Base-by-base conservation (phyloP, 2,329 filamentous ascomycete genomes). In the Plenodomus lindquistii region DNA sequence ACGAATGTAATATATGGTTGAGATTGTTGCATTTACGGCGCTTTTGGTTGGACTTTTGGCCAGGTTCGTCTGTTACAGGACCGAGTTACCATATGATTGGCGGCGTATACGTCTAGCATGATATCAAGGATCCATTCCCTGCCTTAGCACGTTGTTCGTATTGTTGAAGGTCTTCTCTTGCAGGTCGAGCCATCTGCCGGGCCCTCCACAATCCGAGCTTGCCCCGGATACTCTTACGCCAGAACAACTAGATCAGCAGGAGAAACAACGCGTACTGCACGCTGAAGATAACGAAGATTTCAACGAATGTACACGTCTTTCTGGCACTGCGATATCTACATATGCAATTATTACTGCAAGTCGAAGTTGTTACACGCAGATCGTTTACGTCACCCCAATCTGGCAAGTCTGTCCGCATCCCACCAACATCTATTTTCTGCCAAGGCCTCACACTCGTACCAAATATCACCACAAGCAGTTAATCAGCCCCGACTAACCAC, bases 331-430 rank as follows among this genome's bases (percentile, higher is more conserved):
- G 27, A 31, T 7, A 31, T 15, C 6, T 31, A 13, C 27, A 31
- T 31, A 36, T 22, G 36, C 24, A 20, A 20, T 22, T 37, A 41
- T 44, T 52, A 34, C 49, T 49, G 20, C 34, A 52, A 27, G 40
- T 21, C 43, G 52, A 46, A 41, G 38, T 31, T 15, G 6, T 8
- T 31, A 8, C 27, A 31, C 27, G 27, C 15, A 11, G 27, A 44
- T 47, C 46, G 52, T 45, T 40, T 50, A 37, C 48, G 22, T 53
- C 46, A 44, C 42, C 60, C 57, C 16, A 22, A 60, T 52, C 36
- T 44, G 52, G 60, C 50, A 63, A 59, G 39, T 48, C 46, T 47
- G 48, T 59, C 59, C 60, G 56, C 41, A 39, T 40, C 44, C 17
- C 46, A 21, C 27, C 15, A 8, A 4, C 27, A 31, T 4, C n/a